Conservation (phyloP, 129 eudicot genomes). For the sunflower (Helianthus annuus) region DNA sequence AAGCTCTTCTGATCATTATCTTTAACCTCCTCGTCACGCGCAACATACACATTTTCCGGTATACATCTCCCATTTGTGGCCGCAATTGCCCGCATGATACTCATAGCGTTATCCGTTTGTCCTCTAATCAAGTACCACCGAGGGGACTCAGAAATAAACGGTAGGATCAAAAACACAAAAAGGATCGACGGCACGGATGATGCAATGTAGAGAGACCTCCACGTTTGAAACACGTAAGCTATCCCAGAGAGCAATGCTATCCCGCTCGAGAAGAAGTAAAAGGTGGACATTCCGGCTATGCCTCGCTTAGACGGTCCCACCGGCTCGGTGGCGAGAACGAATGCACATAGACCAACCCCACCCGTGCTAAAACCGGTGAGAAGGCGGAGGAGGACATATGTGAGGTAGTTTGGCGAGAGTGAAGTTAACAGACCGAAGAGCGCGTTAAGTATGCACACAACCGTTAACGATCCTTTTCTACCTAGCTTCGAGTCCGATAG, state of each 20-base stretch:
- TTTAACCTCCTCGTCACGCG: slow-evolving; percentile 60
- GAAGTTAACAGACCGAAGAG: slow-evolving; percentile 77
- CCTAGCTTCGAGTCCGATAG: slow-evolving; percentile 88
- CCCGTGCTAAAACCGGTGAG: slow-evolving; percentile 92
- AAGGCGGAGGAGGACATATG: slow-evolving; percentile 67
- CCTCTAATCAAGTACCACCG: slow-evolving; percentile 91
- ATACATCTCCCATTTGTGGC: slow-evolving; percentile 42
- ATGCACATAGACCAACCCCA: slow-evolving; percentile 88
- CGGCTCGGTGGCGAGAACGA: slow-evolving; percentile 96
- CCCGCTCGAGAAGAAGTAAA: slow-evolving; percentile 92
- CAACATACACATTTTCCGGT: slow-evolving; percentile 56
- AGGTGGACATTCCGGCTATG: slow-evolving; percentile 90
- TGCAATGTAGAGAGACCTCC: slow-evolving; percentile 80
- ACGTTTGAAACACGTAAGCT: slow-evolving; percentile 68
- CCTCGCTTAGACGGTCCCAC: slow-evolving; percentile 88
- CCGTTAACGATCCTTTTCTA: slow-evolving; percentile 77
- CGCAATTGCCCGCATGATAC: slow-evolving; percentile 63
- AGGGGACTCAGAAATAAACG: slow-evolving; percentile 88
- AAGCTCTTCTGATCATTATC: slow-evolving; percentile 15
- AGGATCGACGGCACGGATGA: slow-evolving; percentile 75
- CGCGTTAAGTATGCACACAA: slow-evolving; percentile 66
- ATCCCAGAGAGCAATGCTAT: slow-evolving; percentile 75
- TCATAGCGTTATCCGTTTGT: slow-evolving; percentile 53
- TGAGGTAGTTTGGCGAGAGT: slow-evolving; percentile 68
- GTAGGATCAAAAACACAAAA: slow-evolving; percentile 58